Conservation (phyloP, 2,329 filamentous ascomycete genomes). For the Leptoxyphium fumago region DNA sequence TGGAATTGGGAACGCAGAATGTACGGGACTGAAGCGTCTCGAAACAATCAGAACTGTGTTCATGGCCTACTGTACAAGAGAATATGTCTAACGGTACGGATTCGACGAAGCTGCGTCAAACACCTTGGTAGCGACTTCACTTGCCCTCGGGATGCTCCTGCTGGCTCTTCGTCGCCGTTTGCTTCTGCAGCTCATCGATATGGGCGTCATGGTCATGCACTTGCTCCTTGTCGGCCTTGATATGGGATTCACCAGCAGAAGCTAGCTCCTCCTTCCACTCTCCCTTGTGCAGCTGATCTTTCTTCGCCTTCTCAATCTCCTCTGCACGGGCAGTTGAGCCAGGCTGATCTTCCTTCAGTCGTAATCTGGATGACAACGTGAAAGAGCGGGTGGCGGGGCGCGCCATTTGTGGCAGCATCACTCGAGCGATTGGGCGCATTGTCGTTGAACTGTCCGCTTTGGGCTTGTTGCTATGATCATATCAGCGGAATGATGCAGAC, state of each 20-base stretch:
- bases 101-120: conserved; percentile 8
- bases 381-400: conserved; percentile 13
- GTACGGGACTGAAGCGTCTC: conserved; percentile 35
- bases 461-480: not conserved
- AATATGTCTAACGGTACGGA: conserved; percentile 6
- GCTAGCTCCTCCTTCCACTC: conserved; percentile 30
- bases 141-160: conserved; percentile 20
- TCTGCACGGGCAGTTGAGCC: conserved; percentile 16
- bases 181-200: conserved; percentile 30
- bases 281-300: conserved; percentile 30
- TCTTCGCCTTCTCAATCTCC: conserved; percentile 28
- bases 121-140: conserved; percentile 2
- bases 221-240: conserved; percentile 28
- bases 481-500: too few species aligned
- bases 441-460: not conserved
- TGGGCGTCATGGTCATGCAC: conserved; percentile 28
- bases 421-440: not conserved
- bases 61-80: not conserved
- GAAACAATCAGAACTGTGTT: conserved; percentile 8
- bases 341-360: conserved; percentile 23
- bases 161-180: conserved; percentile 27
- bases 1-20: conserved; percentile 24
- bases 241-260: conserved; percentile 24
- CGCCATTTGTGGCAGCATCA: not conserved
- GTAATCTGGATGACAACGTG: conserved; percentile 11